Evolutionary conservation across 768 basidiomycete genomes (phyloP), one percentile per base, ranked within the genome.

Genomic region (Tulasnella calospora): DNA sequence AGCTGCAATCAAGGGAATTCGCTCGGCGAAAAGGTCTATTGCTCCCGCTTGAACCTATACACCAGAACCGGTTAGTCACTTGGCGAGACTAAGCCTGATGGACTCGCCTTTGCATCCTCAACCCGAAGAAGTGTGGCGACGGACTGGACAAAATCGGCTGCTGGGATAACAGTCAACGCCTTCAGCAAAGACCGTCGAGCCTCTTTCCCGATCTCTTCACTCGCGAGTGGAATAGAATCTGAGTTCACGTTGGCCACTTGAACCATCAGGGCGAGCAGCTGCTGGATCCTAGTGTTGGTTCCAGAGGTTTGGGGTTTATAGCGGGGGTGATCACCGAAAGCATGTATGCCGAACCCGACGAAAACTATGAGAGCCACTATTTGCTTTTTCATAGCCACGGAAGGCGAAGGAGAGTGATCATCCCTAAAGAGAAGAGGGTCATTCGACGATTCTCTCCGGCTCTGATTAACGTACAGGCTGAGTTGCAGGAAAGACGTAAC

Each of bases 341-440:
- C 80, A 78, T 87, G 87, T 76, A 91, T 81, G 27, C 89, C 88
- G 73, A 86, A 84, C 15, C 90, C 88, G 73, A 90, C 87, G 81
- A 94, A 92, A 4, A 88, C 82, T 23, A 95, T 84, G 3, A 95
- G 87, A 3, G 92, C 87, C 77, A 92, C 89, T 33, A 92, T 89
- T 80, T 92, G 89, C 57, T 90, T 89, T 79, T 86, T 90, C 71
- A 88, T 81, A 2, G 86, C 82, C 3, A 86, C 86, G 23, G 87
- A 41, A 38, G 76, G 30, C 2, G 78, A 79, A 33, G 71, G 77
- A 35, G 72, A 75, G 40, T 79, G 78, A 23, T 74, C 73, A 23
- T 79, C 77, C 19, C 77, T 78, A 15, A 23, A 23, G 4, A 23
- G 1, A 27, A 30, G 2, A 30, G 13, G n/a, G 35, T 61, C 17